Evolutionary conservation across 352 stramenopile species (phyloP), one percentile per base, ranked within the genome.

Genomic region (Globisporangium camurandrum): DNA sequence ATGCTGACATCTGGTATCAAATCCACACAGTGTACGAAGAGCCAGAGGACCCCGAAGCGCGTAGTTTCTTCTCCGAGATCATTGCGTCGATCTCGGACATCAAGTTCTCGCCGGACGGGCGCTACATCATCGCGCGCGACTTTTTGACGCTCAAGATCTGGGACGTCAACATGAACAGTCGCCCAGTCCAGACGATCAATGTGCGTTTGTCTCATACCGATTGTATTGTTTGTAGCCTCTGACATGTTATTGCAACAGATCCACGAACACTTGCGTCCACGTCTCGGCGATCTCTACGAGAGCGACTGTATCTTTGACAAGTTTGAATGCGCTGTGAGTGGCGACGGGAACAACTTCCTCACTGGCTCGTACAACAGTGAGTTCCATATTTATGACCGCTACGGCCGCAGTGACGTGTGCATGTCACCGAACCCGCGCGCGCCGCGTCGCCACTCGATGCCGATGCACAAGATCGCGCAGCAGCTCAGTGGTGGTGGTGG

Each of bases 281-380:
- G 85, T 16, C 65, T 98, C 26, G 74, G 71, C 20, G 84, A 98
- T 51, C 57, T 98, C 5, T 98, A 97, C 67, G 92, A 98, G 49
- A 98, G 86, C 53, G 95, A 98, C 62, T 96, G 83, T 58, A 98
- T 98, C 52, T 98, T 98, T 57, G 95, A 98, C 79, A 98, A 98
- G 64, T 98, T 98, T 59, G 92, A 98, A 63, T 95, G 93, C 47
- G 77, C 75, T 9, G 75, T 97, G 31, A 96, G 83, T 52, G 80
- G 77, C 20, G 85, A 98, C 58, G 90, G 86, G 44, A 92, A 95
- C 59, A 87, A 90, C 70, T 88, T 98, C 60, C 77, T 95, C 54
- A 98, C 92, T 34, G 94, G 94, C 41, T 96, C 88, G 46, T 98
- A 98, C 81, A 92, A 95, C 55, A 97, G 90, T 78, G 71, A 87